Evolutionary conservation across 2,329 filamentous ascomycete species (phyloP), one percentile per base, ranked within the genome.

Genomic region (Colletotrichum trifolii): DNA sequence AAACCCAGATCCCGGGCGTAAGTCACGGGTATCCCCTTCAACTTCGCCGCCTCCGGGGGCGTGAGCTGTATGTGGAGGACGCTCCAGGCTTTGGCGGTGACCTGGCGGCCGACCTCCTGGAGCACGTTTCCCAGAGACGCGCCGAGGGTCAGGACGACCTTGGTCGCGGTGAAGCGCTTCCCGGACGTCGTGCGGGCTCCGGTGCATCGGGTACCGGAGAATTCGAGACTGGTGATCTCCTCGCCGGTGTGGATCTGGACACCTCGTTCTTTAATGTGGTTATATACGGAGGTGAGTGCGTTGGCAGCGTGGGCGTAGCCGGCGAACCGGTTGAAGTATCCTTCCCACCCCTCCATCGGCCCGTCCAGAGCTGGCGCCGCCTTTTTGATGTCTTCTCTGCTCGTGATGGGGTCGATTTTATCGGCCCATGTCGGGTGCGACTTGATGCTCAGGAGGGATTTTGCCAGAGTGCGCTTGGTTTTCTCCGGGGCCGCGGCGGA

Each of bases 1-100:
- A 89, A 89, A 0, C 87, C 87, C 0, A 90, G 75, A 66, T 90
- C 87, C 2, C 87, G 82, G 1, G 84, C 83, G 56, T 88, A 87
- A 0, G 84, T 87, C 0, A 89, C 85, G 0, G 88, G 87, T 6
- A 89, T 86, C 3, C 84, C 84, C 3, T 82, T 80, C 2, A 90
- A 79, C 6, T 73, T 75, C 6, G 81, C 78, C 0, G 83, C 81
- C 72, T 90, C 87, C 0, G 80, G 79, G 8, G 83, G 78, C 0
- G 79, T 85, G 1, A 90, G 78, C 54, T 84, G 83, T 2, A 89
- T 77, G 70, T 90, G 87, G 0, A 83, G 85, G 0, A 90, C 82
- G 0, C 83, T 82, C 84, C 86, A 89, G 0, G 80, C 83, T 59
- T 85, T 85, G 3, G 87, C 87, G 0, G 82, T 80, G 4, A 87